A percentile compares a stretch with the other conserved stretches of the same genome.
Conservation (phyloP, 768 basidiomycete genomes). For the Mrakia gelida region DNA sequence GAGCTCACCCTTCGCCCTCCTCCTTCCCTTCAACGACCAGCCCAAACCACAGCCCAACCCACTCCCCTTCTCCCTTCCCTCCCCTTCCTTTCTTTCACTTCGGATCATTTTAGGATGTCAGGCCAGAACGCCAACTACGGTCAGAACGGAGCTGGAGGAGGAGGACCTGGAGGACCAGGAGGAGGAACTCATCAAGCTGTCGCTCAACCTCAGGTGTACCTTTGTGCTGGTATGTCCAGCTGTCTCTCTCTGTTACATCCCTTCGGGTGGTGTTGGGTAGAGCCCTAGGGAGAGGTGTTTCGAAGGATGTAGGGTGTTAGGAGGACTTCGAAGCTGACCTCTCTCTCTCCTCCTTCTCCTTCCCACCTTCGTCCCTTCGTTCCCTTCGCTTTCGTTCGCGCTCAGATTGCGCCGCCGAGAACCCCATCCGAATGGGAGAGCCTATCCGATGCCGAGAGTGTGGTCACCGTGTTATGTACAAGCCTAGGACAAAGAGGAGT, state of each 20-base stretch:
- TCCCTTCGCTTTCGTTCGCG: not conserved
- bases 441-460: constrained; percentile 32
- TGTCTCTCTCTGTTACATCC: too few relatives aligned
- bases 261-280: too few relatives aligned
- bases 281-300: too few relatives aligned
- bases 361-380: not conserved
- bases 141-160: constrained; percentile 7
- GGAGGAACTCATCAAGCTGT: constrained; percentile 12
- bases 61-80: not conserved
- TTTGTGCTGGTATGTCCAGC: constrained; percentile 23
- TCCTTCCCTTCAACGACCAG: not conserved
- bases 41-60: not conserved
- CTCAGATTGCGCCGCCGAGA: constrained; percentile 31
- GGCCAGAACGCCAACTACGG: constrained; percentile 11
- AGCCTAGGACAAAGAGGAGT: constrained; percentile 33
- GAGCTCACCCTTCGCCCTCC: not conserved
- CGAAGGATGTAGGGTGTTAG: too few relatives aligned
- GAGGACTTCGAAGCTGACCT: not conserved
- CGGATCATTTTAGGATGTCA: not conserved
- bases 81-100: not conserved
- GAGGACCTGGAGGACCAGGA: not conserved
- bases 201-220: constrained; percentile 25
- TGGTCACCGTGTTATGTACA: constrained; percentile 33
- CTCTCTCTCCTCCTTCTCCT: not conserved
- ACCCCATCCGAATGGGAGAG: constrained; percentile 32